Evolutionary conservation across 108 stramenopile genomes (phyloP), one percentile per base, ranked within the genome.

Genomic region (Aurantiochytrium sp.): DNA sequence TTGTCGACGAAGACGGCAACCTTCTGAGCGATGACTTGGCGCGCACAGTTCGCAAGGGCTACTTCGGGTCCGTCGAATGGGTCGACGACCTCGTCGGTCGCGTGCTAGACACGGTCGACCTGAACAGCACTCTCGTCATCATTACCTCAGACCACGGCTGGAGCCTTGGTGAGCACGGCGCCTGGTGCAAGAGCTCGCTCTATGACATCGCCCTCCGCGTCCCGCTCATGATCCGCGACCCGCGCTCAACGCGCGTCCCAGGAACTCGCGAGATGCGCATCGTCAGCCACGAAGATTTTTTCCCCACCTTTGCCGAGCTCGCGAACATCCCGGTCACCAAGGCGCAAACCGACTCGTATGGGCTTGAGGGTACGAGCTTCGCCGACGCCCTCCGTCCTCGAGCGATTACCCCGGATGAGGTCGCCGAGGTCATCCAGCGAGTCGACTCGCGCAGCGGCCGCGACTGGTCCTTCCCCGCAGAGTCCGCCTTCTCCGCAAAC

Each of bases 81-180:
- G 73, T 81, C 73, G 73, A 81, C 45, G 73, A 81, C 27, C 73
- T 81, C 19, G 27, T 81, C 24, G 73, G 73, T 24, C 42, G 45
- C 3, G 42, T 81, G 24, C n/a, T 81, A 22, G 21, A 22, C 27
- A 12, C 12, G 0, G 39, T 81, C n/a, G 73, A 81, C 73, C 19
- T 21, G 21, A 2, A 81, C 30, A 48, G 12, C 45, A 81, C 73
- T 22, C 73, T 81, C 45, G 3, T 81, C n/a, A 30, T 81, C 3
- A 48, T 81, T 24, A 81, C 73, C 42, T 81, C 73, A 21, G 73
- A 81, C 24, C 73, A 81, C 45, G 73, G 73, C n/a, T 81, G 73
- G 73, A 41, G 45, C 12, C 73, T 81, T 0, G 73, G 73, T 12
- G 73, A 81, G 2, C 73, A 81, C 32, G 73, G 42, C n/a, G 73